Conservation (phyloP, 441 rosid species). For the Corymbia citriodora region DNA sequence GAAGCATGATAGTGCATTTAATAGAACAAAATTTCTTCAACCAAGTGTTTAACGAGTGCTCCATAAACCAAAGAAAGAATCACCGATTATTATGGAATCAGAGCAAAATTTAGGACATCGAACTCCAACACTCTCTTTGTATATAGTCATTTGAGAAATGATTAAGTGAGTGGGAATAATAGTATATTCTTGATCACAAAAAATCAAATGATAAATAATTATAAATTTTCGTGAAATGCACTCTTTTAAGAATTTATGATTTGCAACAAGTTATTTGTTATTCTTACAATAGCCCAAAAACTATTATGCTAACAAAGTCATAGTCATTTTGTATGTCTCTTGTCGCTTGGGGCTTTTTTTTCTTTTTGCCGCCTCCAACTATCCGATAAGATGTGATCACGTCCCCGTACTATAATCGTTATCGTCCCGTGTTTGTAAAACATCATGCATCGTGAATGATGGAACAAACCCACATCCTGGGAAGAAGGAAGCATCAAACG, state of each 20-base stretch:
- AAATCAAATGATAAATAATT: too few relatives aligned
- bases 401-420: rapidly evolving
- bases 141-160: too few relatives aligned
- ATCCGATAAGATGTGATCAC: neutral
- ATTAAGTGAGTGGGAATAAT: too few relatives aligned
- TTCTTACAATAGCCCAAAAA: too few relatives aligned
- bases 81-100: neutral
- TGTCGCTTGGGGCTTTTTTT: neutral
- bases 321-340: neutral
- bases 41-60: rapidly evolving
- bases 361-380: neutral
- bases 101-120: neutral
- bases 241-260: too few relatives aligned
- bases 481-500: neutral
- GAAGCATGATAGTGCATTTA: neutral
- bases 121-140: neutral
- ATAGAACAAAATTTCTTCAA: neutral
- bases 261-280: too few relatives aligned
- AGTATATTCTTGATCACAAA: too few relatives aligned
- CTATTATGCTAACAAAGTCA: too few relatives aligned
- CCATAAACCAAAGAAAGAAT: too few relatives aligned
- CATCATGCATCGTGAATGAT: neutral
- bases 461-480: neutral
- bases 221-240: too few relatives aligned
- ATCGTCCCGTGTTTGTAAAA: neutral